Evolutionary conservation across 1,284 basidiomycete genomes (phyloP).

Genomic region (Cutaneotrichosporon cutaneum): DNA sequence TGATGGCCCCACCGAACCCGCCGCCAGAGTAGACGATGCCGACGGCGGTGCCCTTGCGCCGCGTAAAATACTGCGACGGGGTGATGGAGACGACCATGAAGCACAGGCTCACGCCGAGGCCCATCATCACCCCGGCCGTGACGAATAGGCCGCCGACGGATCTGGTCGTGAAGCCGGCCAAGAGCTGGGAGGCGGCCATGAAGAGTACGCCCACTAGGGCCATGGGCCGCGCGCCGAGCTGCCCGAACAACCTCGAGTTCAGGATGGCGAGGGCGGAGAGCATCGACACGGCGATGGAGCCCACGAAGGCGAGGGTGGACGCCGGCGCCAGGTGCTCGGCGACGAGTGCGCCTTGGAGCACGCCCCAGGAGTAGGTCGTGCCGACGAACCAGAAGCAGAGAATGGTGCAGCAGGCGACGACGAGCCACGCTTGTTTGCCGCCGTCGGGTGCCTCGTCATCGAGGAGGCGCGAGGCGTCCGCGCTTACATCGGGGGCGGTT

Average conservation of each 20-base stretch:
- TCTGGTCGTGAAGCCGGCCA: conserved; percentile 32
- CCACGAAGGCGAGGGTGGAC: conserved; percentile 45
- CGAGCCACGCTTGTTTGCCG: conserved; percentile 14
- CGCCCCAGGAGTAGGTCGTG: conserved; percentile 44
- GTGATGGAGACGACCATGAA: conserved; percentile 29
- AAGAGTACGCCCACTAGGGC: conserved; percentile 32
- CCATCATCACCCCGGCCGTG: conserved; percentile 32
- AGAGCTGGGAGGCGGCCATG: conserved; percentile 36
- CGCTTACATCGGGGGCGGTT: neutral
- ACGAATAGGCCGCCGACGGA: conserved; percentile 34
- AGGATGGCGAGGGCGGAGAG: conserved; percentile 41
- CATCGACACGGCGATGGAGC: conserved; percentile 35
- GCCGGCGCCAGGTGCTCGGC: conserved; percentile 36
- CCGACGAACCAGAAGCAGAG: conserved; percentile 34
- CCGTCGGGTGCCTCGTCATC: conserved; percentile 20
- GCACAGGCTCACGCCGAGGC: conserved; percentile 28
- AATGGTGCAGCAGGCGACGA: conserved; percentile 6
- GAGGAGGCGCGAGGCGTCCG: conserved; percentile 7
- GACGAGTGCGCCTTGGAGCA: conserved; percentile 42
- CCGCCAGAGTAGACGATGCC: conserved; percentile 47
- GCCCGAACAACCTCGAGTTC: conserved; percentile 37
- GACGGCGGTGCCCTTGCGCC: conserved; percentile 39
- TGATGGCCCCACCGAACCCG: conserved; percentile 45
- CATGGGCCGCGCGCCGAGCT: conserved; percentile 33
- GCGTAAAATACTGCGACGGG: conserved; percentile 42